Base-by-base conservation (phyloP, 345 rosid genomes). In the thale cress (Arabidopsis thaliana) region DNA sequence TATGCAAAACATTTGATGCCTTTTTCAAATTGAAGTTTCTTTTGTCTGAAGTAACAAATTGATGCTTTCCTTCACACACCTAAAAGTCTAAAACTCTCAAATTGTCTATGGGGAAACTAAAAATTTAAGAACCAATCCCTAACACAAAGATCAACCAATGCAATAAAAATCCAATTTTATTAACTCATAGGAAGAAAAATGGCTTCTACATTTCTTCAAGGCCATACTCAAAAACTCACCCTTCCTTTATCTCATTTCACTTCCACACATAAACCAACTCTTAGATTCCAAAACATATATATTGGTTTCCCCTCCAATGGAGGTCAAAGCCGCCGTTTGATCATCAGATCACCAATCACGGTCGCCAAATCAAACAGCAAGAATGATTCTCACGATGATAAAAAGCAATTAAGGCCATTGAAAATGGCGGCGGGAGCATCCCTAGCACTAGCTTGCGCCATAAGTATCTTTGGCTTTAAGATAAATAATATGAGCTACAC, bases 51-150 rank as follows among this genome's bases (percentile, higher is more conserved):
- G 83, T 50, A 79, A 81, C 11, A 58, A 9, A 7, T 59, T 24
- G 81, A 80, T 86, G 61, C 89, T 71, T 85, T 86, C 20, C 93
- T 83, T 88, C 76, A 59, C 59, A 61, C 41, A 10, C 8, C 48
- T 63, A 32, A 66, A 55, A 14, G 20, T 24, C 48, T 63, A 32
- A 66, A 55, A 14, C 23, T 24, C 22, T 67, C 41, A 52, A 20
- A 60, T 52, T 24, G 72, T 49, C 53, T 32, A 46, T 33, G 11
- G 48, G 50, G 20, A 50, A 76, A 53, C 24, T 61, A 67, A 59
- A 59, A 69, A 25, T 10, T 32, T 33, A 68, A 44, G 8, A 57
- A 41, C 36, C 59, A 46, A 49, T 60, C 36, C 49, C 50, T 28
- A 7, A 41, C 46, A 56, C 13, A 65, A 30, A 57, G 56, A 14